A percentile compares a stretch with the other conserved stretches of the same genome.
Conservation (phyloP, 2,329 filamentous ascomycete species). For the Sporothrix brunneoviolacea region DNA sequence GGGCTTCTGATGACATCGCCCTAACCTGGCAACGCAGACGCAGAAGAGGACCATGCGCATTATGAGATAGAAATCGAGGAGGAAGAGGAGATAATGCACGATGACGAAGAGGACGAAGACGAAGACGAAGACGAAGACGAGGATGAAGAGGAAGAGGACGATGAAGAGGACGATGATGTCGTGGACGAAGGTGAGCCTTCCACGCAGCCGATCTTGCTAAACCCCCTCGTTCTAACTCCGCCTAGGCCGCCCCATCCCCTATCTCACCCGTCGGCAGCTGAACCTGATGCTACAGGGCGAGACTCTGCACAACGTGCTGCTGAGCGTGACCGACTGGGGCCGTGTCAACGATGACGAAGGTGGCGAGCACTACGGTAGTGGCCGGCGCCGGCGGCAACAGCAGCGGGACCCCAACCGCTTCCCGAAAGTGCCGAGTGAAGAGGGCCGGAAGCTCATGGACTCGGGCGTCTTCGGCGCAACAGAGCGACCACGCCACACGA, state of each 20-base stretch:
- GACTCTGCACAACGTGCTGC: slow-evolving; percentile 18
- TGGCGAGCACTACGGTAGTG: slow-evolving; percentile 20
- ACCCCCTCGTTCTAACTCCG: not conserved
- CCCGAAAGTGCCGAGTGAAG: slow-evolving; percentile 76
- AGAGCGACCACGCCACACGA: slow-evolving; percentile 34
- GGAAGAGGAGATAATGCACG: slow-evolving; percentile 1
- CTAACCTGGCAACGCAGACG: slow-evolving; percentile 11
- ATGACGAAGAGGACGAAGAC: slow-evolving; percentile 14
- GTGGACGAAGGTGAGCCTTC: slow-evolving; percentile 14
- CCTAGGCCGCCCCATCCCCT: slow-evolving; percentile 5
- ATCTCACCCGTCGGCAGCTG: slow-evolving; percentile 21
- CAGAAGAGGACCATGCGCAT: slow-evolving; percentile 13
- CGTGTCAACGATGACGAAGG: slow-evolving; percentile 19
- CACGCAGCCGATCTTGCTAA: not conserved
- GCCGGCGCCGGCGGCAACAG: slow-evolving; percentile 33
- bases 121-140: slow-evolving; percentile 12
- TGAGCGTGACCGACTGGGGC: slow-evolving; percentile 11
- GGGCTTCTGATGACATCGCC: not conserved
- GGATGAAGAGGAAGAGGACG: slow-evolving; percentile 14
- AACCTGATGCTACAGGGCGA: slow-evolving; percentile 21
- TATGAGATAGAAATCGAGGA: slow-evolving; percentile 15
- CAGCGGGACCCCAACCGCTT: slow-evolving; percentile 53
- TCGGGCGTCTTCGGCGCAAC: slow-evolving; percentile 73
- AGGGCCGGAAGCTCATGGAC: slow-evolving; percentile 71
- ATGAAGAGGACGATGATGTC: slow-evolving; percentile 17